A percentile compares a stretch with the other conserved stretches of the same genome.
phyloP scores from a whole-genome alignment of 148 eudicot species.

The Fagopyrum tataricum region DNA sequence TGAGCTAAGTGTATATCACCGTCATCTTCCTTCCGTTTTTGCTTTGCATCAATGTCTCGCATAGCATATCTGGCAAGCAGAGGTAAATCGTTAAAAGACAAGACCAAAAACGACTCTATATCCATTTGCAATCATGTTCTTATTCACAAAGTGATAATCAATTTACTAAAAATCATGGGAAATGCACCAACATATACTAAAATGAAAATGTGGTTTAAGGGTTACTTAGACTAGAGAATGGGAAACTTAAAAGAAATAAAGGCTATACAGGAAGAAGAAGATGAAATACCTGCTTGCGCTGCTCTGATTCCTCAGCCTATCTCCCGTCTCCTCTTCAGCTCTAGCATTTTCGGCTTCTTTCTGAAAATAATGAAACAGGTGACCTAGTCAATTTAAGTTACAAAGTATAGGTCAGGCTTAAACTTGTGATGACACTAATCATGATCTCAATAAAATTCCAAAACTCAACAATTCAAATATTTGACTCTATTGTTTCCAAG shows the following conservation, averaged over 20 bases:
- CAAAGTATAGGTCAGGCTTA: neutral
- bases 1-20: constrained; percentile 74
- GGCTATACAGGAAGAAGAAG: neutral
- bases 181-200: neutral
- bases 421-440: neutral
- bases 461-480: neutral
- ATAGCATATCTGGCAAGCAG: constrained; percentile 35
- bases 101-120: neutral
- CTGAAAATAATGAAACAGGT: constrained; percentile 29
- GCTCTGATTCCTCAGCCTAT: constrained; percentile 40
- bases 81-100: neutral
- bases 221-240: neutral
- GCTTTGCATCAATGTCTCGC: constrained; percentile 42
- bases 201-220: neutral
- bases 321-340: constrained; percentile 29
- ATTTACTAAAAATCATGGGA: neutral
- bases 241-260: neutral
- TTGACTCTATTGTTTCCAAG: neutral
- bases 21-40: constrained; percentile 69
- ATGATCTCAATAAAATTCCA: neutral
- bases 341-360: constrained; percentile 54
- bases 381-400: constrained; percentile 13
- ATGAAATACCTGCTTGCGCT: constrained; percentile 55
- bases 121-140: neutral
- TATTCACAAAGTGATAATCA: neutral